These are phyloP conservation scores for Arthrobotrys pseudoclavata DNA, from an alignment of 2,329 filamentous ascomycete species.

Conservation along the genomic window DNA sequence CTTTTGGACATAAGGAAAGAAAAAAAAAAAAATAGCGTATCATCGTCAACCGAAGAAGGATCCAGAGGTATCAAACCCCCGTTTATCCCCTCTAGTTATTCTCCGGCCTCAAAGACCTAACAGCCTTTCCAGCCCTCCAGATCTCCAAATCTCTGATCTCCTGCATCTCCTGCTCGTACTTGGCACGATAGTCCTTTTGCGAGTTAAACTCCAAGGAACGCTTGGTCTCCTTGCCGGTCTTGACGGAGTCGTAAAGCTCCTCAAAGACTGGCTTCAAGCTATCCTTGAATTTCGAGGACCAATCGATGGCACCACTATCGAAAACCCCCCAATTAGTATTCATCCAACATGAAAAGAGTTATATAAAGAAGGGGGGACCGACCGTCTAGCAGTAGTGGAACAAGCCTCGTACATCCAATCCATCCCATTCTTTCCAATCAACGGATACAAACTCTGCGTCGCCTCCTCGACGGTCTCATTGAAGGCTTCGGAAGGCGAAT, in stretches of 20 bases:
- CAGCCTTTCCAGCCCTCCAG: constrained; percentile 98
- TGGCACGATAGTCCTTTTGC: constrained; percentile 94
- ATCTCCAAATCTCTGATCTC: constrained; percentile 99
- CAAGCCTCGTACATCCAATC: constrained; percentile 99
- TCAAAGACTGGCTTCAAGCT: constrained; percentile 99
- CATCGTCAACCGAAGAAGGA: constrained; percentile 12
- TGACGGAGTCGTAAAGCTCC: constrained; percentile 92
- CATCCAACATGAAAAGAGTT: background rate
- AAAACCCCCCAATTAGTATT: constrained; percentile 10
- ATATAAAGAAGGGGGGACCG: background rate
- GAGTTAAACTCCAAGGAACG: constrained; percentile 97
- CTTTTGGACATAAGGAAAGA: constrained; percentile 59
- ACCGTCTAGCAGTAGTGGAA: constrained; percentile 92
- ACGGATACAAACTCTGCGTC: constrained; percentile 95
- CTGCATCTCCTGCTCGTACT: constrained; percentile 98
- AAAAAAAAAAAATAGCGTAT: constrained; percentile 59
- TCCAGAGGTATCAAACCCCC: constrained; percentile 30
- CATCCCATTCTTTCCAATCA: constrained; percentile 96
- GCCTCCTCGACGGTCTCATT: constrained; percentile 99
- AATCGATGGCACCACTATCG: constrained; percentile 91
- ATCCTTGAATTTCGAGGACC: constrained; percentile 97
- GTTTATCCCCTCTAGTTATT: constrained; percentile 77
- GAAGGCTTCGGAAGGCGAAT: constrained; percentile 98
- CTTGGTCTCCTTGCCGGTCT: constrained; percentile 92
- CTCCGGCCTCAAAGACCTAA: constrained; percentile 88